Conservation (phyloP, 208 protist species). For the Trichomonas vaginalis region DNA sequence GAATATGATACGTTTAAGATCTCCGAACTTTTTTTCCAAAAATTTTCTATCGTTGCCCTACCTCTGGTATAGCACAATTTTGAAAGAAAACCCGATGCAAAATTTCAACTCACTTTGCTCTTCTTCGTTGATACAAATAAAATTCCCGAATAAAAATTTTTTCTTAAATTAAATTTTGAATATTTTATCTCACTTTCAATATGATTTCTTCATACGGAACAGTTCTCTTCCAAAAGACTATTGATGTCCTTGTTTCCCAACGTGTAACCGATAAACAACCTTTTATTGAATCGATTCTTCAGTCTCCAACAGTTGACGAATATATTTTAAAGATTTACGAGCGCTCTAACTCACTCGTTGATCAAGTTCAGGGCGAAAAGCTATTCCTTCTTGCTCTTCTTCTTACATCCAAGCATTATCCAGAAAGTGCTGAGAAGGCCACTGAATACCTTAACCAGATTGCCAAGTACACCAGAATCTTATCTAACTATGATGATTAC, state of each 20-base stretch:
- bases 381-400: not conserved
- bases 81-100: no score
- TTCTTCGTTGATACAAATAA: no score
- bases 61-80: no score
- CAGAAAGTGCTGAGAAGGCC: not conserved
- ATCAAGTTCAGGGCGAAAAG: not conserved
- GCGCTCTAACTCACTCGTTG: not conserved
- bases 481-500: not conserved
- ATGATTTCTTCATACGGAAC: not conserved
- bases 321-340: not conserved
- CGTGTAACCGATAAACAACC: not conserved
- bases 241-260: not conserved
- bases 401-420: not conserved
- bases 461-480: not conserved
- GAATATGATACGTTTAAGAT: no score
- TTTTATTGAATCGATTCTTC: not conserved
- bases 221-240: not conserved
- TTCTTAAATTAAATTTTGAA: not conserved
- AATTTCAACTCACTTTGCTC: no score
- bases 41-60: no score
- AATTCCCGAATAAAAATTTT: no score
- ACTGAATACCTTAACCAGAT: not conserved
- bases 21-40: no score
- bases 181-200: not conserved
- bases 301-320: not conserved